Base-by-base conservation (phyloP, 352 stramenopile genomes). In the Phytophthora fragariaefolia region DNA sequence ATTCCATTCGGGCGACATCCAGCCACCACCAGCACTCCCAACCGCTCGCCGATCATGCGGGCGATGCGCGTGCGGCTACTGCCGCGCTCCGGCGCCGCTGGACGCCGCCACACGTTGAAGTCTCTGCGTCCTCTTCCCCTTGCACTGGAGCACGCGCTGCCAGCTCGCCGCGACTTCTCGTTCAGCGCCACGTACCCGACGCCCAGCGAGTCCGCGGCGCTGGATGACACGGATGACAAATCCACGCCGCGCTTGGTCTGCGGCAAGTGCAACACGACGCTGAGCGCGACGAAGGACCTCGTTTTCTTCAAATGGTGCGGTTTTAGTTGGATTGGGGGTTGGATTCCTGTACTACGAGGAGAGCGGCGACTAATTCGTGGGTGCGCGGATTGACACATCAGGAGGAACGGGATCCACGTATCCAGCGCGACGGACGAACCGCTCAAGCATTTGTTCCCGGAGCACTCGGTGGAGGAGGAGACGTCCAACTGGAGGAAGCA, bases 351-450 rank as follows among this genome's bases (percentile, higher is more conserved):
- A 22, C 10, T 20, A 36, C 20, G 9, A 22, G n/a, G n/a, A 20
- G 36, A 45, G 6, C 20, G 9, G 36, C 2, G 6, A 20, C 36
- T 45, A 45, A 45, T 23, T 43, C 2, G 3, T 10, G 8, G 15
- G 13, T 10, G 28, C 8, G 13, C 13, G 9, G 10, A 46, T 40
- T 48, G 26, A 55, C 12, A 7, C 47, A 50, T 34, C 34, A 92
- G 83, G 84, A 75, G 76, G 26, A 83, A 77, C 58, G 82, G 85
- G 0, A 91, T 93, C 68, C 85, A 93, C 50, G 65, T 91, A 40
- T 91, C 85, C 10, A 88, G 81, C 50, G 75, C 76, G 54, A 90
- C 82, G 15, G 81, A 91, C 61, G 77, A 82, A 50, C 56, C 83
- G 6, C 66, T 93, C 36, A 78, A 89, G 68, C 77, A 83, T 45